A percentile compares a stretch with the other conserved stretches of the same genome.
Evolutionary conservation across 2,329 filamentous ascomycete species (phyloP).

Genomic region (Pestalotiopsis sp.): DNA sequence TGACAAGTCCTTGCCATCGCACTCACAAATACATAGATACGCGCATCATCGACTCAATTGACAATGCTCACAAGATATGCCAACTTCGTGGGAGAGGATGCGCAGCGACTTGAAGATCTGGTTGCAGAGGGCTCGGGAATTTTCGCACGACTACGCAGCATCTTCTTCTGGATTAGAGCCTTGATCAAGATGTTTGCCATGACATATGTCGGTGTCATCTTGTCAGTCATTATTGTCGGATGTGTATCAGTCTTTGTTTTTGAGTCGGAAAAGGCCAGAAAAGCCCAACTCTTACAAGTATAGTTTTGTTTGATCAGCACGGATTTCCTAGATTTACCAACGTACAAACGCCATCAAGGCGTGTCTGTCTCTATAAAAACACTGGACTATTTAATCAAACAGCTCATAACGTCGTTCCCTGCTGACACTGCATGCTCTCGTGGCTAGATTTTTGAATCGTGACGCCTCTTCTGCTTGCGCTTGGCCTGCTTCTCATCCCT

Average conservation of each 20-base stretch:
- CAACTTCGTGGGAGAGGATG: constrained; percentile 4
- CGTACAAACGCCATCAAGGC: no score
- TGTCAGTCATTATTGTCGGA: not conserved
- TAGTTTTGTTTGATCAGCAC: not conserved
- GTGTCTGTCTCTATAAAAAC: no score
- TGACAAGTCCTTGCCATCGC: not conserved
- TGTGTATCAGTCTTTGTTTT: not conserved
- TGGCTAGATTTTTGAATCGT: no score
- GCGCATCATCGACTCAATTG: not conserved
- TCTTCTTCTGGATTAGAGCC: constrained; percentile 3
- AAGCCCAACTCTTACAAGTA: not conserved
- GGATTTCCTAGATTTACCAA: not conserved
- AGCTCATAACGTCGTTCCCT: no score
- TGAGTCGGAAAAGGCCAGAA: not conserved
- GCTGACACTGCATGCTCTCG: no score
- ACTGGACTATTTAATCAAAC: no score
- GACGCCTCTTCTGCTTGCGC: not conserved
- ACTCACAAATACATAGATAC: not conserved
- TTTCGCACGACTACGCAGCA: not conserved
- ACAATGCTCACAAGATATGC: not conserved
- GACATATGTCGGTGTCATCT: not conserved
- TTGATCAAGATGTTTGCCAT: not conserved
- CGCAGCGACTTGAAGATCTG: not conserved
- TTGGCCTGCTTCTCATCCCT: not conserved
- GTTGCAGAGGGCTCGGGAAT: not conserved